Evolutionary conservation across 2,329 filamentous ascomycete genomes (phyloP), one percentile per base, ranked within the genome.

Genomic region (Dendrostoma leiphaemia): DNA sequence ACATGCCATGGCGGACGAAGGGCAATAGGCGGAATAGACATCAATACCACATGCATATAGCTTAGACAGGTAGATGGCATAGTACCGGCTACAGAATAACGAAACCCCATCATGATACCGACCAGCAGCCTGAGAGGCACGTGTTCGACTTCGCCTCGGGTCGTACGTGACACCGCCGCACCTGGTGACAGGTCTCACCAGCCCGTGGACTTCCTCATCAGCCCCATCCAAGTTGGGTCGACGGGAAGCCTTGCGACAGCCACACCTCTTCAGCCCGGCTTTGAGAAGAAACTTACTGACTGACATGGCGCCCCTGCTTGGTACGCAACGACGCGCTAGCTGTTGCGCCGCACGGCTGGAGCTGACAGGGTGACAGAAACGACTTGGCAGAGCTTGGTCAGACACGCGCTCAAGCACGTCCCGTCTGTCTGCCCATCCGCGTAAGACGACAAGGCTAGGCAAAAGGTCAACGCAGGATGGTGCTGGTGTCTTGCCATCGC

Each of bases 51-150:
- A n/a, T n/a, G n/a, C 38, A 24, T 43, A 46, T 29, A 48, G 12
- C 26, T 43, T 40, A 50, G 37, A 29, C 41, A 37, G 35, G 24
- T 47, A 47, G 51, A 53, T 41, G 40, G 12, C 19, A 38, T n/a
- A 21, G 24, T 31, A 48, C 17, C 47, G 24, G 13, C 32, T 31
- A 44, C 31, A 24, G 32, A 31, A 13, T 21, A 51, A 15, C 35
- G 12, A 53, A 12, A 19, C 21, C 19, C 12, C 32, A 37, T 28
- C 41, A 54, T 47, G 23, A 37, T 40, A n/a, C 28, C 13, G 17
- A 47, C 15, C 24, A 8, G 8, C 19, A 41, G 13, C 26, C 32
- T 6, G 12, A 19, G 23, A 21, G 13, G 19, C 24, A 15, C 31
- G 21, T 35, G 19, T 13, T 31, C 13, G n/a, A 32, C n/a, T 12